Percentiles rank a stretch among this genome's conserved stretches.
These are phyloP conservation scores for Eucalyptus erythrocorys DNA, from an alignment of 345 rosid species.

Conservation along the genomic window DNA sequence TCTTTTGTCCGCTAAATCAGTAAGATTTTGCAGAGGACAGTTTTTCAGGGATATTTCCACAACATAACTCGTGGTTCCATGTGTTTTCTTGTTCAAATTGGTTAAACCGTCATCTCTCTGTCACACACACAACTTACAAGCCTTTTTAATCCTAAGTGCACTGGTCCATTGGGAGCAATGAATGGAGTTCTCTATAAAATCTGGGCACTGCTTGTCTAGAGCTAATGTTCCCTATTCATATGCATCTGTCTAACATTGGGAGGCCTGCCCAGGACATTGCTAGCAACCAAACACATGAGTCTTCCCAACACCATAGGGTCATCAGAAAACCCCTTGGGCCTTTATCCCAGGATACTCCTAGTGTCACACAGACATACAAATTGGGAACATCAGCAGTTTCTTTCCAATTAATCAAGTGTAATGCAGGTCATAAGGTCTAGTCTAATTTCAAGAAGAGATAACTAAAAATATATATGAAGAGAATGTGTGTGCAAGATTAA, in stretches of 20 bases:
- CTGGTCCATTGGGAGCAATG: background rate
- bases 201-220: background rate
- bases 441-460: background rate
- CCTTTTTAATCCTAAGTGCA: background rate
- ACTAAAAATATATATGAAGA: background rate
- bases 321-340: too few relatives aligned
- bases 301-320: background rate
- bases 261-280: background rate
- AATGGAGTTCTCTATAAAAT: background rate
- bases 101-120: background rate
- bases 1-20: background rate
- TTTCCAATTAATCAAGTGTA: background rate
- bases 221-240: background rate
- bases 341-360: background rate
- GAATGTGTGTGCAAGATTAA: background rate
- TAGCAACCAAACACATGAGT: background rate
- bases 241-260: too few relatives aligned
- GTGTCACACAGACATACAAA: background rate
- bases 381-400: background rate
- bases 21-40: background rate
- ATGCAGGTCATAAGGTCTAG: background rate
- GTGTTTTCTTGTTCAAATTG: background rate
- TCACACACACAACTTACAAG: background rate
- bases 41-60: background rate
- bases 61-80: background rate